These are phyloP conservation scores for Puya raimondii DNA, from an alignment of 176 grass and related monocot species.

Conservation along the genomic window DNA sequence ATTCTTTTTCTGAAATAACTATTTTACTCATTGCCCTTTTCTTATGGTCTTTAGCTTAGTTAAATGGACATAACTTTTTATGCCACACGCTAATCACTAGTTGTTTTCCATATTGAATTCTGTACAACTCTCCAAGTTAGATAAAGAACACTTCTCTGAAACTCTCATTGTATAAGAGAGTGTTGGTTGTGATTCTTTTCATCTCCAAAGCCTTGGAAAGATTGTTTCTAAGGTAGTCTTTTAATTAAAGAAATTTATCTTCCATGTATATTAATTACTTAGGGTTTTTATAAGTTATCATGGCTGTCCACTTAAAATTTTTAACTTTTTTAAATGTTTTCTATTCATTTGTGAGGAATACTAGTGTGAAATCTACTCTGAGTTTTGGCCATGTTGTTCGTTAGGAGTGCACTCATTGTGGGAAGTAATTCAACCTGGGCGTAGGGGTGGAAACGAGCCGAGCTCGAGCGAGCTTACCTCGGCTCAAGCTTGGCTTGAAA, in stretches of 20 bases:
- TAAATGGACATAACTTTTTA: too few species aligned
- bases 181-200: constrained; percentile 94
- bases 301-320: constrained; percentile 12
- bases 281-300: too few species aligned
- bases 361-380: constrained; percentile 71
- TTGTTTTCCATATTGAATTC: background rate
- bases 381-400: constrained; percentile 84
- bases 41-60: background rate
- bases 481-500: too few species aligned
- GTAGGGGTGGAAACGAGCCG: too few species aligned
- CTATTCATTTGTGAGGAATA: constrained; percentile 4
- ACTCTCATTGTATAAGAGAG: constrained; percentile 92
- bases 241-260: background rate
- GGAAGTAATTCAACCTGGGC: constrained; percentile 90
- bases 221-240: constrained; percentile 60
- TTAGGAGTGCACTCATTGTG: constrained; percentile 74
- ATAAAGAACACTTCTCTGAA: constrained; percentile 90
- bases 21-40: background rate
- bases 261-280: background rate
- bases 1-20: background rate
- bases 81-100: background rate
- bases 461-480: too few species aligned
- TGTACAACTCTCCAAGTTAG: constrained; percentile 74
- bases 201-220: constrained; percentile 77
- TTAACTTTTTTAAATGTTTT: constrained; percentile 20